Evolutionary conservation across 129 eudicot species (phyloP).

Genomic region (Solidago caesia): DNA sequence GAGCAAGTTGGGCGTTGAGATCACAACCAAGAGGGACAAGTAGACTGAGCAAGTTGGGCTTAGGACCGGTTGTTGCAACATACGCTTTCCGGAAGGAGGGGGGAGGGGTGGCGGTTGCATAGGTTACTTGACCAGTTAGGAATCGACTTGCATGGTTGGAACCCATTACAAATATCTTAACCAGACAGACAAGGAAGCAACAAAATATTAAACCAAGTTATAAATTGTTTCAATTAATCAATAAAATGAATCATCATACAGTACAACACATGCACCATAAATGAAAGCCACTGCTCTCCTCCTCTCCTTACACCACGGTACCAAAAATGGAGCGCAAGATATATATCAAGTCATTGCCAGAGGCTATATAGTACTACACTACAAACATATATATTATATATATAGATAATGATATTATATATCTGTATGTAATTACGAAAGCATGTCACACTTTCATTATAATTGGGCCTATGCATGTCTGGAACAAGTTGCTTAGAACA

Average conservation of each 20-base stretch:
- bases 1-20: no score
- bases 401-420: not conserved
- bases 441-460: slow-evolving; percentile 43
- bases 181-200: not conserved
- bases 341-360: slow-evolving; percentile 14
- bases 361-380: slow-evolving; percentile 19
- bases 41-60: no score
- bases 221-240: slow-evolving; percentile 20
- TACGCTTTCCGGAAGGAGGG: no score
- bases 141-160: no score
- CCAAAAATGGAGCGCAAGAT: slow-evolving; percentile 31
- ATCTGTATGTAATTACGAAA: slow-evolving; percentile 9
- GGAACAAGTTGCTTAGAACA: slow-evolving; percentile 64
- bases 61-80: no score
- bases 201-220: not conserved
- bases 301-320: slow-evolving; percentile 19
- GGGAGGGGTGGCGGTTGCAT: no score
- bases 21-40: no score
- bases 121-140: no score
- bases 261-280: slow-evolving; percentile 19
- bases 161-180: no score
- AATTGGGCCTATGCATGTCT: slow-evolving; percentile 83
- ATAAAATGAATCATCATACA: slow-evolving; percentile 21
- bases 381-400: slow-evolving; percentile 13
- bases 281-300: slow-evolving; percentile 15